Base-by-base conservation (phyloP, 2,329 filamentous ascomycete species). In the Orbilia quercus region DNA sequence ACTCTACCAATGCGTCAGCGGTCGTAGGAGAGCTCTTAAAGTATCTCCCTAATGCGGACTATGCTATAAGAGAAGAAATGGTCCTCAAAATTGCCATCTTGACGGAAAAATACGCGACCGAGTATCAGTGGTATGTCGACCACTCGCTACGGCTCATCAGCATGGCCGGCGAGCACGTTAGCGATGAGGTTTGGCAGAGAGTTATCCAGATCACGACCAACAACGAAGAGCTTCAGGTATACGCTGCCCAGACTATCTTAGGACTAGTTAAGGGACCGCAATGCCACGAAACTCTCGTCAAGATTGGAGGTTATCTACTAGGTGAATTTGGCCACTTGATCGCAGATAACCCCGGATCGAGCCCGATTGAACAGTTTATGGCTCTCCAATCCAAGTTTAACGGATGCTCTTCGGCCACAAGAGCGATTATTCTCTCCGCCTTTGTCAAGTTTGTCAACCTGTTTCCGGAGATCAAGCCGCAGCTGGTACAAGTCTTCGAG, bases 201-300 rank as follows among this genome's bases (percentile, higher is more conserved):
- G 94, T 99, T 64, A 97, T 96, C 75, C 95, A 99, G 80, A 98
- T 99, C 77, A 93, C 98, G 70, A 98, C 95, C 62, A 99, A 99
- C 84, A 99, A 99, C 81, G 95, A 99, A 81, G 94, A 98, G 80
- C 85, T 99, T 9, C 95, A 99, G 81, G 90, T 96, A 0, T 99
- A 99, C 80, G 95, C 95, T 0, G 92, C 95, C 2, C 91, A 96
- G 79, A 96, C 96, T 77, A 92, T 95, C 20, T 83, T 99, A 42
- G 90, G 94, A 76, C 96, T 98, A 79, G 85, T 97, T 80, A 96
- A 96, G 81, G 88, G 89, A 16, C 91, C 96, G 73, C 91, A 94
- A 80, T 97, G 93, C 80, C 95, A 99, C 79, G 95, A 99, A 82
- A 99, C 94, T 1, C 82, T 99, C 72, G 92, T 99, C 78, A 99